Evolutionary conservation across 1,139 yeast species (phyloP).

Genomic region (Debaryomyces singareniensis): DNA sequence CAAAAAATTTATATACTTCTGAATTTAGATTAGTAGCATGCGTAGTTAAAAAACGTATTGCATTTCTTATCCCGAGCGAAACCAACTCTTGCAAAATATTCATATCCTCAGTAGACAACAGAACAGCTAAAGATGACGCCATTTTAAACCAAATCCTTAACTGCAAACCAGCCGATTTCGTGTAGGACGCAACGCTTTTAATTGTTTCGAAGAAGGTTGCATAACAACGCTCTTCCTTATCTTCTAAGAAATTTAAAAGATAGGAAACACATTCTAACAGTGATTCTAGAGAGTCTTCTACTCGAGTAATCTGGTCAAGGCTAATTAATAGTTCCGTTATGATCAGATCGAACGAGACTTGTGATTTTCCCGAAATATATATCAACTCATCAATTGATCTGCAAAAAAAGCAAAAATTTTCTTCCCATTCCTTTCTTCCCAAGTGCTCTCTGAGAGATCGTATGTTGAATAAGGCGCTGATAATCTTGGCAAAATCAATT

Average conservation of each 20-base stretch:
- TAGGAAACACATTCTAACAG: no score
- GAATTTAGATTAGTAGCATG: conserved; percentile 25
- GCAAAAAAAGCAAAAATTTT: conserved; percentile 12
- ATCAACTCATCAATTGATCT: no score
- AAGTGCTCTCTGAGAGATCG: conserved; percentile 37
- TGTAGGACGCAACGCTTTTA: not conserved
- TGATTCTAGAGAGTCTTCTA: conserved; percentile 16
- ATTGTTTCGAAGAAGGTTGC: not conserved
- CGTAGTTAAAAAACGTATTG: conserved; percentile 21
- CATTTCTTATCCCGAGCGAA: conserved; percentile 23
- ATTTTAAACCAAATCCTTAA: conserved; percentile 23
- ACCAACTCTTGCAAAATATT: conserved; percentile 23
- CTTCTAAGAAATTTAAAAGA: not conserved
- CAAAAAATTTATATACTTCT: conserved; percentile 31
- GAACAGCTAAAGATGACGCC: conserved; percentile 30
- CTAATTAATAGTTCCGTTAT: conserved; percentile 20
- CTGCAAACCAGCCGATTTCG: conserved; percentile 17
- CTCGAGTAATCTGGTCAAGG: conserved; percentile 21
- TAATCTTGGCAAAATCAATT: conserved; percentile 24
- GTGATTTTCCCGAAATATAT: no score
- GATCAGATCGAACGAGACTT: conserved; percentile 12
- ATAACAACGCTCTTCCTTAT: not conserved
- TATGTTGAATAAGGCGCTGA: conserved; percentile 21
- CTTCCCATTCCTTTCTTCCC: conserved; percentile 23
- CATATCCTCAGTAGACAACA: conserved; percentile 26